Evolutionary conservation across 306 rosid genomes (phyloP), one percentile per base, ranked within the genome.

Genomic region (Mimosa pudica): DNA sequence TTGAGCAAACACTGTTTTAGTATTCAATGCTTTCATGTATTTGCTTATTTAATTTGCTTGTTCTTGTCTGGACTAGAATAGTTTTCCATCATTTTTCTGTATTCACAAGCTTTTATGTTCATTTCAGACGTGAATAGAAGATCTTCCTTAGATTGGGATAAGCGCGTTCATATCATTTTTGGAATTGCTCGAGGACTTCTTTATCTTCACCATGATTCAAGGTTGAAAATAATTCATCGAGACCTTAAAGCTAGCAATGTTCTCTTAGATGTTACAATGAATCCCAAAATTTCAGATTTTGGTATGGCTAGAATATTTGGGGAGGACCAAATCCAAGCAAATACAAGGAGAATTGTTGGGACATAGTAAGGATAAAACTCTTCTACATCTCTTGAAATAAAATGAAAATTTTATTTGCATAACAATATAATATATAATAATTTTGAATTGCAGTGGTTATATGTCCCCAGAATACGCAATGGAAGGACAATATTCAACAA

Each of bases 201-300:
- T 1, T 84, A 81, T 54, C 80, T 77, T 45, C 82, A 84, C 47
- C 84, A 81, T 47, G 84, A 84, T 61, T 84, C 87, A 1, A 73
- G 79, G 17, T 6, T 84, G 10, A 81, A 79, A 54, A 58, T 84
- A 36, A 73, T 84, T 1, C 85, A 81, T 2, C 73, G 82, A 60
- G 82, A 84, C 41, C 67, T 77, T 12, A 84, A 84, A 71, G 57
- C 82, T 41, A 67, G 85, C 51, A 84, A 84, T 73, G n/a, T 84
- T 18, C 67, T 80, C 8, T 54, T 81, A 1, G 87, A 84, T 18
- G 36, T 3, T 6, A 5, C 14, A 44, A 55, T 84, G 79, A 77
- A 77, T 17, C 82, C 85, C 3, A 84, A 73, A 64, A 84, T 84
- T 55, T 81, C 85, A 44, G 85, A 84, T 52, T 81, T 84, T 14